Percentiles rank a stretch among this genome's conserved stretches.
phyloP scores from a whole-genome alignment of 73 alveolate species.

The Paramecium caudatum region DNA sequence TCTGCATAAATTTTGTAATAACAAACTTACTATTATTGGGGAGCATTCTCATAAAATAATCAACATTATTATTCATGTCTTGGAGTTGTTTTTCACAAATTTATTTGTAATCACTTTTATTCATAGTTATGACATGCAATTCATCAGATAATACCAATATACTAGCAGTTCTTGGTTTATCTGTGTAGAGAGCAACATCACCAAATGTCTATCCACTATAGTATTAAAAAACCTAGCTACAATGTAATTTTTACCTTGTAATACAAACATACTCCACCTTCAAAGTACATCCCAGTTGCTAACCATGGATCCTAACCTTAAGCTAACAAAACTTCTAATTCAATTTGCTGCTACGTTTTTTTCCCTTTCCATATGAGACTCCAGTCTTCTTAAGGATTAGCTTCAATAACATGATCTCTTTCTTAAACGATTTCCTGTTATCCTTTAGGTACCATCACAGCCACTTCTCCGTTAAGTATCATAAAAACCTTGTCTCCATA shows the following conservation, averaged over 20 bases:
- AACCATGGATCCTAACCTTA: conserved; percentile 40
- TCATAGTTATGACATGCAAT: conserved; percentile 12
- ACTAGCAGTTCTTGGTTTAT: conserved; percentile 64
- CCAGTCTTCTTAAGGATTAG: neutral
- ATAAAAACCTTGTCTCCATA: conserved; percentile 53
- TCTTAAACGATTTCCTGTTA: neutral
- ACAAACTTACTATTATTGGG: conserved; percentile 35
- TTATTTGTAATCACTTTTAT: conserved; percentile 12
- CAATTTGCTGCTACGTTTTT: neutral
- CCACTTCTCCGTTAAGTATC: conserved; percentile 43
- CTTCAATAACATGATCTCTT: neutral
- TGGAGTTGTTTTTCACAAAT: conserved; percentile 56
- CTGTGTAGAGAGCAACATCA: conserved; percentile 51
- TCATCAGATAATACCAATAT: conserved; percentile 20
- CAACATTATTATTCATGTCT: conserved; percentile 42
- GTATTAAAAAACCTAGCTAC: neutral
- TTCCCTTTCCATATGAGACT: neutral
- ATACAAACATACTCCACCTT: conserved; percentile 11
- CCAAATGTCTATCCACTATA: conserved; percentile 60
- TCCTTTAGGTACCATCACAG: conserved; percentile 43
- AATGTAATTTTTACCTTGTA: neutral
- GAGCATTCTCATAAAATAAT: conserved; percentile 51
- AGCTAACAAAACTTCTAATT: conserved; percentile 4
- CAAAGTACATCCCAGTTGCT: neutral
- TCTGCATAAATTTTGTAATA: conserved; percentile 31